Base-by-base conservation (phyloP, 306 rosid species). In the Acacia confusa region DNA sequence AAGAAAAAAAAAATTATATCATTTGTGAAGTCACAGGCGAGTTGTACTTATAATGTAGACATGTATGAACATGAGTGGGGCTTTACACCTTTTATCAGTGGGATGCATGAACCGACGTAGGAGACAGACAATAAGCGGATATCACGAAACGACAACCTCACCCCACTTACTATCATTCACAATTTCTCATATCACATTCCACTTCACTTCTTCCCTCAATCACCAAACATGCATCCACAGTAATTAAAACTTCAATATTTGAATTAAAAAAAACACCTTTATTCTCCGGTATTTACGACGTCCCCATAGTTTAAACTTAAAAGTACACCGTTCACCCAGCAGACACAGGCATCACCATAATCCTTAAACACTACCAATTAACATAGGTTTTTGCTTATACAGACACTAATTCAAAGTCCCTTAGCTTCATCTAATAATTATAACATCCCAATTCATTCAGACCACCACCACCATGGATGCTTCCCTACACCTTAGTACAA, bases 401-500 rank as follows among this genome's bases (percentile, higher is more conserved):
- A 70, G 22, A 24, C 55, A 44, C 1, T n/a, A n/a, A 60, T 24
- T 25, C 12, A 20, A 6, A 70, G 74, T 40, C 73, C 10, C 65
- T 48, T 40, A 48, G 9, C 52, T 47, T 14, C 36, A 8, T 11
- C 25, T 67, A 77, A 24, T n/a, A 12, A 47, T 47, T 50, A 78
- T 68, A 36, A 40, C 55, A 45, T 17, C 8, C 7, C 47, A 8
- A 57, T 20, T 25, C 58, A 43, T 19, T 52, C 47, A n/a, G 1
- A 72, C 77, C 75, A 13, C 40, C 7, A 4, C 55, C 20, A 24
- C 25, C 25, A 53, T 19, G 24, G 28, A 34, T 70, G 1, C 15
- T 58, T 11, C 14, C 1, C 13, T 4, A 27, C 7, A 11, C 45
- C 57, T 17, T 83, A 85, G 53, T 81, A 79, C 65, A 84, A 25